These are phyloP conservation scores for Athelia psychrophila DNA, from an alignment of 1,284 basidiomycete species.

Conservation along the genomic window DNA sequence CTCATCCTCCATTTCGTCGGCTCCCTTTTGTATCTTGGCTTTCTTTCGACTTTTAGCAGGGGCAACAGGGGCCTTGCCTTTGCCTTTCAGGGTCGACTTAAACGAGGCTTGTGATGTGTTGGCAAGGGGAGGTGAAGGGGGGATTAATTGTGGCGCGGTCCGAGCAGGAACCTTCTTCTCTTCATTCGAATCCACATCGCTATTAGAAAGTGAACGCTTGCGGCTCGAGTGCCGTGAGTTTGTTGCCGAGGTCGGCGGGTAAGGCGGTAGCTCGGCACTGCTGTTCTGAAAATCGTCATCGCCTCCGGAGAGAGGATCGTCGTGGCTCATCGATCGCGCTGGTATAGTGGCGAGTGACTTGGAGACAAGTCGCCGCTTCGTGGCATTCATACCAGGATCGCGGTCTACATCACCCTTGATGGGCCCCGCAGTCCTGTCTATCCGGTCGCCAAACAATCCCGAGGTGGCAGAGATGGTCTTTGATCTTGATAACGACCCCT, in stretches of 20 bases:
- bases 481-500: background rate
- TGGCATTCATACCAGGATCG: background rate
- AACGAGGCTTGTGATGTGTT: background rate
- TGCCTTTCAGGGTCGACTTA: background rate
- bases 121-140: slow-evolving; percentile 20
- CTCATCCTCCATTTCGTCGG: background rate
- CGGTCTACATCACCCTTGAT: slow-evolving; percentile 7
- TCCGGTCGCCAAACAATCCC: slow-evolving; percentile 12
- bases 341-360: too few species aligned
- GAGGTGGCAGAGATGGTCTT: background rate
- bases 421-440: slow-evolving; percentile 15
- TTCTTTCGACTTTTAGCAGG: slow-evolving; percentile 27
- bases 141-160: slow-evolving; percentile 8
- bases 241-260: slow-evolving; percentile 3
- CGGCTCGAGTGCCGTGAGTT: slow-evolving; percentile 12
- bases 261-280: slow-evolving; percentile 7
- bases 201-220: slow-evolving; percentile 22
- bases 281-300: too few species aligned
- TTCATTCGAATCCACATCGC: slow-evolving; percentile 11
- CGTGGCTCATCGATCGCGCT: too few species aligned
- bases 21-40: slow-evolving; percentile 22
- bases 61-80: slow-evolving; percentile 5
- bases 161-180: slow-evolving; percentile 2
- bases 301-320: too few species aligned
- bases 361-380: too few species aligned